phyloP scores from a whole-genome alignment of 352 stramenopile species.

The Globisporangium heterothallicum region DNA sequence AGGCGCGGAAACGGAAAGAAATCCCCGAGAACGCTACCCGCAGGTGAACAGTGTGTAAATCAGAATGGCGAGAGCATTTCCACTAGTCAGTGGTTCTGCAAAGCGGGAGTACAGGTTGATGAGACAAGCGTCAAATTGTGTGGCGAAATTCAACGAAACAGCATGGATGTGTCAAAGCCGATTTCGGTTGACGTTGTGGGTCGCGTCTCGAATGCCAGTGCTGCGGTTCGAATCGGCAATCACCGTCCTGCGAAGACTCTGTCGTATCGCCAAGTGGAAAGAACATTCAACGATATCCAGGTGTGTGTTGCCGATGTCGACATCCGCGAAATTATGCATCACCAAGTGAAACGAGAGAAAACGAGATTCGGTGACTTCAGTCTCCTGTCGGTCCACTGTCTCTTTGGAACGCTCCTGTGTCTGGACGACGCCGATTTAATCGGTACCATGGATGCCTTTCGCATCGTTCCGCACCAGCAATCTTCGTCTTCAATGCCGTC shows the following conservation, averaged over 20 bases:
- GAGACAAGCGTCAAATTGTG: constrained; percentile 13
- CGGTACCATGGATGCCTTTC: constrained; percentile 20
- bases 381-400: constrained; percentile 26
- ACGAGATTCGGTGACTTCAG: constrained; percentile 36
- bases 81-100: constrained; percentile 13
- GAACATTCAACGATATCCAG: constrained; percentile 36
- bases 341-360: constrained; percentile 1
- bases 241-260: constrained; percentile 28
- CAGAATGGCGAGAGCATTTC: neutral
- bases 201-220: constrained; percentile 15
- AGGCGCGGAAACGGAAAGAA: neutral
- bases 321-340: constrained; percentile 27
- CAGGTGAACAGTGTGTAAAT: neutral
- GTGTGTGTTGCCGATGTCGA: constrained; percentile 26
- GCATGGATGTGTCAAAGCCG: neutral
- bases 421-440: constrained; percentile 34
- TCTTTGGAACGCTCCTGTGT: constrained; percentile 47
- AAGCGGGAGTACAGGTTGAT: constrained; percentile 27
- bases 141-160: constrained; percentile 8
- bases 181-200: constrained; percentile 3
- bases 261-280: neutral
- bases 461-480: neutral
- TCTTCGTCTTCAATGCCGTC: constrained; percentile 14
- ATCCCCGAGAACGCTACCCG: neutral
- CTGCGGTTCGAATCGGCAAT: constrained; percentile 32